Conservation (phyloP, 805 yeast genomes). For the Cyberlindnera saturnus region DNA sequence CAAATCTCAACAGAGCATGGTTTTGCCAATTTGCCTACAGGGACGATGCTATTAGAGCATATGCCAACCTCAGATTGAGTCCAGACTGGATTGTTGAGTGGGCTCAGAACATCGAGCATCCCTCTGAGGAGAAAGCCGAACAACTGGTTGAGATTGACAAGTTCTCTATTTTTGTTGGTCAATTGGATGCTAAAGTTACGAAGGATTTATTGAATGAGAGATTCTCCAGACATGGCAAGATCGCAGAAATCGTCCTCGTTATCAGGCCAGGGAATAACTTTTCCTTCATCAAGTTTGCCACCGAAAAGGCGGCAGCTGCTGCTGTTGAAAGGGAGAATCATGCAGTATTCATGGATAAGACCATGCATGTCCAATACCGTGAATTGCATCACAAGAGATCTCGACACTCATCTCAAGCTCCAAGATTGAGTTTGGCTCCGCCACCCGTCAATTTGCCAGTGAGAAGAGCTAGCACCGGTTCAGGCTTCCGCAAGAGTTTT, state of each 20-base stretch:
- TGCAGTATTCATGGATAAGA: constrained; percentile 61
- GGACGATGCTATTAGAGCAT: constrained; percentile 84
- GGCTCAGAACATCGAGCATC: constrained; percentile 76
- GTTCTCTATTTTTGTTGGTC: constrained; percentile 75
- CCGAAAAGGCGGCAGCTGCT: constrained; percentile 72
- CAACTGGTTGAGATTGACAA: constrained; percentile 53
- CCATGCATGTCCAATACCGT: constrained; percentile 82
- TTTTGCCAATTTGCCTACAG: constrained; percentile 73
- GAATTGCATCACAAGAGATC: constrained; percentile 40
- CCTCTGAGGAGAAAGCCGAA: constrained; percentile 23
- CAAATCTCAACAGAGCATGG: constrained; percentile 44
- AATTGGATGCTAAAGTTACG: constrained; percentile 48
- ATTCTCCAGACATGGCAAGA: constrained; percentile 62
- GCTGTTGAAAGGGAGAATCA: constrained; percentile 87
- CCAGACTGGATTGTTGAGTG: constrained; percentile 63
- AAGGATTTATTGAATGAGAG: constrained; percentile 50
- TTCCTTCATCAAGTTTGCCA: constrained; percentile 65
- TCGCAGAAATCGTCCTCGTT: constrained; percentile 50
- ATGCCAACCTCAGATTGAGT: constrained; percentile 56
- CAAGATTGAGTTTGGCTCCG: constrained; percentile 59
- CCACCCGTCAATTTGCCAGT: constrained; percentile 67
- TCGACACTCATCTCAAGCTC: constrained; percentile 21
- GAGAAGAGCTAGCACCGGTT: constrained; percentile 32
- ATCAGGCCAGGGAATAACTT: constrained; percentile 46
- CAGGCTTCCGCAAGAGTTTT: constrained; percentile 7